These are phyloP conservation scores for Tylopilus plumbeoviolaceoides DNA, from an alignment of 768 basidiomycete genomes.

Conservation along the genomic window DNA sequence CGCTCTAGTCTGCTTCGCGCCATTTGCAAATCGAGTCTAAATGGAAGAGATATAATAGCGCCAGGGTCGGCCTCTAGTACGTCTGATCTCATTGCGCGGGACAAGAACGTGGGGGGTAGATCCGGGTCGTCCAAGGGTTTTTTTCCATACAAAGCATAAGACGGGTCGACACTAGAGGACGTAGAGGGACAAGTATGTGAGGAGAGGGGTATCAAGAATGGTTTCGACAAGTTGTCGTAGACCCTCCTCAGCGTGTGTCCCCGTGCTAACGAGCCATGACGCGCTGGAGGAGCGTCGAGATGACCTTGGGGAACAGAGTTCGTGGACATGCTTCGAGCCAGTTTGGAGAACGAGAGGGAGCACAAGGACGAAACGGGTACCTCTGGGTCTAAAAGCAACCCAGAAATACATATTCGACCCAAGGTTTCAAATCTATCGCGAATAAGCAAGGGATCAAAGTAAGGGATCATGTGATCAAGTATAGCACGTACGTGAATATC, in stretches of 20 bases:
- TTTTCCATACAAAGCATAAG: background rate
- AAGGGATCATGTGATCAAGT: conserved; percentile 5
- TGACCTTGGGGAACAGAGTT: conserved; percentile 27
- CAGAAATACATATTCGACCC: conserved; percentile 86
- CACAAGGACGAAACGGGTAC: conserved; percentile 51
- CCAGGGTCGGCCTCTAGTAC: conserved; percentile 33
- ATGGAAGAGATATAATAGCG: conserved; percentile 49
- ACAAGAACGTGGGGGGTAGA: conserved; percentile 46
- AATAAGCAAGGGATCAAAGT: conserved; percentile 1
- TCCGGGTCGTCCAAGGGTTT: conserved; percentile 36
- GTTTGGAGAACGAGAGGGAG: conserved; percentile 33
- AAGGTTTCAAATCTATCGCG: conserved; percentile 70
- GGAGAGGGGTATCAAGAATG: conserved; percentile 49
- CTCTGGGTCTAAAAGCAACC: conserved; percentile 84
- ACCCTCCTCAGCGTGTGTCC: conserved; percentile 43
- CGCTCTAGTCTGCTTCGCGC: conserved; percentile 54
- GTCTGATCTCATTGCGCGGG: conserved; percentile 45
- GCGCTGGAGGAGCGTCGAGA: conserved; percentile 19
- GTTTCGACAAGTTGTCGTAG: conserved; percentile 46
- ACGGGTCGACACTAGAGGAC: conserved; percentile 8
- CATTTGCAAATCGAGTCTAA: conserved; percentile 54
- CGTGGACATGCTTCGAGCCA: conserved; percentile 22
- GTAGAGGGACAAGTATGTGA: conserved; percentile 14
- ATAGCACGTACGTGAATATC: conserved; percentile 68
- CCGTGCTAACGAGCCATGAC: conserved; percentile 37